phyloP scores from a whole-genome alignment of 306 rosid genomes.

The Abrus pulchellus region DNA sequence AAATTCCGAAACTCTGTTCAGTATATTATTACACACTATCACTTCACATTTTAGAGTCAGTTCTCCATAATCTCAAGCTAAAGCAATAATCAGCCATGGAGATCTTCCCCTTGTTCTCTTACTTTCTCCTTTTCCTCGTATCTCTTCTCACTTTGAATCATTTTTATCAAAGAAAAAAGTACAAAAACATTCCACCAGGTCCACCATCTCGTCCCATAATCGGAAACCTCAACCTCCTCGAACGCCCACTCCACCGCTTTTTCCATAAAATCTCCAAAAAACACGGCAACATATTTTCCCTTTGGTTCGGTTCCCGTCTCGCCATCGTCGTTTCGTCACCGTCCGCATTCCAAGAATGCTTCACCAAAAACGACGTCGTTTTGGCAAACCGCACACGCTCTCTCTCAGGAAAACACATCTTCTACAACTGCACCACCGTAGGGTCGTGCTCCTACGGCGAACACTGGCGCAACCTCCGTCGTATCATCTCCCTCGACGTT shows the following conservation, averaged over 20 bases:
- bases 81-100: neutral
- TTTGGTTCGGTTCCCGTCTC: conserved; percentile 43
- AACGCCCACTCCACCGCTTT: conserved; percentile 41
- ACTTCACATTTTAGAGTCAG: no score
- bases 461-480: conserved; percentile 47
- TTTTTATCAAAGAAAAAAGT: neutral
- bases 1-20: no score
- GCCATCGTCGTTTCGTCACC: conserved; percentile 23
- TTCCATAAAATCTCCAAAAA: conserved; percentile 10
- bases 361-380: conserved; percentile 33
- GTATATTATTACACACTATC: no score
- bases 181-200: conserved; percentile 40
- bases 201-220: conserved; percentile 15
- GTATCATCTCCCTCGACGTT: conserved; percentile 7
- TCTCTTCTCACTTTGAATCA: neutral
- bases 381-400: conserved; percentile 19
- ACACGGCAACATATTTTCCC: conserved; percentile 31
- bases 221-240: conserved; percentile 41
- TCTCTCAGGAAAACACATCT: conserved; percentile 29
- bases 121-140: neutral
- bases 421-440: conserved; percentile 43
- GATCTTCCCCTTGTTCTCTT: neutral
- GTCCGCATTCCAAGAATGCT: conserved; percentile 26
- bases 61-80: neutral
- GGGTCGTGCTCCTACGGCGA: conserved; percentile 30